Percentiles rank a stretch among this genome's conserved stretches.
These are phyloP conservation scores for Xylaria polymorpha DNA, from an alignment of 2,329 filamentous ascomycete genomes.

Conservation along the genomic window DNA sequence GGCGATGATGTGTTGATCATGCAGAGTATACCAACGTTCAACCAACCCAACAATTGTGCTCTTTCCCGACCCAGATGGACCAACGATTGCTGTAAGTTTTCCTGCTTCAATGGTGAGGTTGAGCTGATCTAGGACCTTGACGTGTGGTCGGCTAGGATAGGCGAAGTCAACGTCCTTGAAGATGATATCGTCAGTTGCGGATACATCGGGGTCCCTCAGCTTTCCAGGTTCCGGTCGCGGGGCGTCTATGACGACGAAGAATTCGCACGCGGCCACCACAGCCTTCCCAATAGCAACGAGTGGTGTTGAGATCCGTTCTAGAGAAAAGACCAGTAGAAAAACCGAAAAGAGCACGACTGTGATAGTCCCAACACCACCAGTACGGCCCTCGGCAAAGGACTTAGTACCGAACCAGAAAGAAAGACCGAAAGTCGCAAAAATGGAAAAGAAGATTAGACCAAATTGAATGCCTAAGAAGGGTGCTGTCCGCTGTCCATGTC, in stretches of 20 bases:
- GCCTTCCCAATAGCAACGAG: conserved; percentile 69
- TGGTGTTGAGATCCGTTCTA: conserved; percentile 68
- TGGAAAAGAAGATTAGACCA: conserved; percentile 65
- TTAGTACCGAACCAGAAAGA: conserved; percentile 73
- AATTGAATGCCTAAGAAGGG: conserved; percentile 66
- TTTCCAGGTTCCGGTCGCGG: conserved; percentile 56
- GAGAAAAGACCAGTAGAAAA: conserved; percentile 67
- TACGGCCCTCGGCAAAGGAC: conserved; percentile 58
- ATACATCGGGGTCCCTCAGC: conserved; percentile 62
- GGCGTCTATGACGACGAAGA: conserved; percentile 66
- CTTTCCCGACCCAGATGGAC: conserved; percentile 78
- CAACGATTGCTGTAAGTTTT: conserved; percentile 79
- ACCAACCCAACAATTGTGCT: conserved; percentile 78
- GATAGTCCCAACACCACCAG: conserved; percentile 64
- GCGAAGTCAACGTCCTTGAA: conserved; percentile 76
- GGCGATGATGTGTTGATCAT: conserved; percentile 63
- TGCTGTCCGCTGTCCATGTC: conserved; percentile 60
- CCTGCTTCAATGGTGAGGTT: conserved; percentile 69
- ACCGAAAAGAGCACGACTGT: conserved; percentile 69
- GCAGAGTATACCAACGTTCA: conserved; percentile 76
- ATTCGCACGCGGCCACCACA: conserved; percentile 67
- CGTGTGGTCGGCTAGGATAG: conserved; percentile 74
- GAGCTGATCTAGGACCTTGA: conserved; percentile 71
- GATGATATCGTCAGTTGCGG: conserved; percentile 64
- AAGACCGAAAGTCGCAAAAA: conserved; percentile 65